These are phyloP conservation scores for Spirogloea muscicola DNA, from an alignment of 139 green algal species.

Conservation along the genomic window DNA sequence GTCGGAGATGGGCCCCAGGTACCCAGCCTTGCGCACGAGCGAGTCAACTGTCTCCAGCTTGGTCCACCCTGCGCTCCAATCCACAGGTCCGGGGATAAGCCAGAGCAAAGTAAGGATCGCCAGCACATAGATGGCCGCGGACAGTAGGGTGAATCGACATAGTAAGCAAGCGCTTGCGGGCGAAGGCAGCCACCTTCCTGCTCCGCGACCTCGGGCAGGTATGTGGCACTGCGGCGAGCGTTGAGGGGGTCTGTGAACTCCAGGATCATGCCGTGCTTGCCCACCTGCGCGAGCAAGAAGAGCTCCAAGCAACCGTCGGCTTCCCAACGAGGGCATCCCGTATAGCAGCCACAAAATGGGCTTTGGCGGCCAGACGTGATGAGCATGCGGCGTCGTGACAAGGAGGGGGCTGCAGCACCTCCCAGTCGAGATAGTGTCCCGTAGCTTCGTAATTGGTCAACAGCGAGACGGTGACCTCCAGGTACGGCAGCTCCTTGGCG, in stretches of 20 bases:
- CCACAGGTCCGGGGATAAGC: too few species aligned
- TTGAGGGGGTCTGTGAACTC: slow-evolving; percentile 47
- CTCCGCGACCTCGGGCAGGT: slow-evolving; percentile 47
- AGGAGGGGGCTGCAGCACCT: background rate
- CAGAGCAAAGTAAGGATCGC: too few species aligned
- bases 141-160: too few species aligned
- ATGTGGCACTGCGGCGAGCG: slow-evolving; percentile 41
- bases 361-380: too few species aligned
- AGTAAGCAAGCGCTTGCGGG: too few species aligned
- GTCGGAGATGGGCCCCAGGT: slow-evolving; percentile 46
- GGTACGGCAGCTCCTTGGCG: slow-evolving; percentile 18
- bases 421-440: slow-evolving; percentile 42
- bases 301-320: too few species aligned
- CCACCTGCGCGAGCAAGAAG: slow-evolving; percentile 8
- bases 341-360: too few species aligned
- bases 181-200: slow-evolving; percentile 40
- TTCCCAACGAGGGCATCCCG: too few species aligned
- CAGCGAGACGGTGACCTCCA: slow-evolving; percentile 42
- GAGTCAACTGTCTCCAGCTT: slow-evolving; percentile 48
- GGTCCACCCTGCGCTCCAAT: slow-evolving; percentile 36
- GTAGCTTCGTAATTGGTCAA: slow-evolving; percentile 43
- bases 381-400: too few species aligned
- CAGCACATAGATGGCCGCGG: too few species aligned
- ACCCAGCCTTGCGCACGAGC: slow-evolving; percentile 47
- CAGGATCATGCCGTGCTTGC: slow-evolving; percentile 49